phyloP scores from a whole-genome alignment of 768 basidiomycete genomes.

The Leccinum disarticulatum region DNA sequence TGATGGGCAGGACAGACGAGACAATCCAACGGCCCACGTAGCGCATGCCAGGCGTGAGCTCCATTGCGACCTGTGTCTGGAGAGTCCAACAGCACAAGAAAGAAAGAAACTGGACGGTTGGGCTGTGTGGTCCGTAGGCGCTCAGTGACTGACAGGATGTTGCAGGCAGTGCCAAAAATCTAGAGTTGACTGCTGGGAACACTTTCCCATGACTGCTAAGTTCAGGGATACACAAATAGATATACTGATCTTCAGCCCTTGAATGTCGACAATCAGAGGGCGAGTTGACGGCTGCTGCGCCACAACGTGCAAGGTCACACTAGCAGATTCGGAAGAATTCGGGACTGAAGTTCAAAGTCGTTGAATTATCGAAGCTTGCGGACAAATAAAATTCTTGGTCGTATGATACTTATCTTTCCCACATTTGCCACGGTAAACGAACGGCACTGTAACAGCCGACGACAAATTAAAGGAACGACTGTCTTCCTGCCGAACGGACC shows the following conservation, averaged over 20 bases:
- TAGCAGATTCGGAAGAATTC: too few species aligned
- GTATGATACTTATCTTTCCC: background rate
- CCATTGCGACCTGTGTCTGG: conserved; percentile 5
- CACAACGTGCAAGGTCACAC: too few species aligned
- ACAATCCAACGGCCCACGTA: conserved; percentile 17
- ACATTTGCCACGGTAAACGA: background rate
- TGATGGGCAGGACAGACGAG: conserved; percentile 14
- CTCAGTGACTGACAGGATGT: background rate
- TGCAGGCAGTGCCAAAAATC: background rate
- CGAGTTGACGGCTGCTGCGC: too few species aligned
- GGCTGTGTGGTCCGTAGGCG: background rate
- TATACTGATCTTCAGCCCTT: background rate
- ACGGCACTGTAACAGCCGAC: too few species aligned
- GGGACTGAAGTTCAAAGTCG: too few species aligned
- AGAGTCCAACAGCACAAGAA: background rate
- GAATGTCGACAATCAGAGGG: background rate
- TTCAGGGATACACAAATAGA: background rate
- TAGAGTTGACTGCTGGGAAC: background rate
- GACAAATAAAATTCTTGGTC: background rate
- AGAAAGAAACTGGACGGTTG: background rate
- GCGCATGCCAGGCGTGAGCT: conserved; percentile 25
- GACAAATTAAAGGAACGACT: too few species aligned
- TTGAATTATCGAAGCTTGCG: too few species aligned
- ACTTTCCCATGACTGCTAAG: background rate
- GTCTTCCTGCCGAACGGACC: too few species aligned